Evolutionary conservation across 2,329 filamentous ascomycete genomes (phyloP).

Genomic region (Xenoacremonium recifei): DNA sequence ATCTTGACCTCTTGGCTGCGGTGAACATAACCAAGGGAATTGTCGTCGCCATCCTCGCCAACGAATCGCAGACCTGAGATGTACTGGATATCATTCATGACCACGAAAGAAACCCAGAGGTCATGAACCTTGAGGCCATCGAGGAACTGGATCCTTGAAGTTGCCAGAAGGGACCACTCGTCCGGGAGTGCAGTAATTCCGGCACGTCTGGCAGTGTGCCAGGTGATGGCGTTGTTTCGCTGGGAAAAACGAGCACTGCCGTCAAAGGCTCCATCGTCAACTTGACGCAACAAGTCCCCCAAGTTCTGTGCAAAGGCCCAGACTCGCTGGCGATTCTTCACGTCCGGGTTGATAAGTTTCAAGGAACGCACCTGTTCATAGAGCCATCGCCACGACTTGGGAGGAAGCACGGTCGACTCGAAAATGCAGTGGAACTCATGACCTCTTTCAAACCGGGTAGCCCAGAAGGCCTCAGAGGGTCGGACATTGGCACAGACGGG

Average conservation of each 20-base stretch:
- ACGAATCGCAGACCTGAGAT: constrained; percentile 10
- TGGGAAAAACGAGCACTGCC: too few relatives aligned
- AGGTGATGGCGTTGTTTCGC: too few relatives aligned
- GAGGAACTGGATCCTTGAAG: background rate
- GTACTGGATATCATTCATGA: background rate
- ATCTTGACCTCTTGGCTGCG: constrained; percentile 1
- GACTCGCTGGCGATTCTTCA: too few relatives aligned
- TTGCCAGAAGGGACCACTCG: too few relatives aligned
- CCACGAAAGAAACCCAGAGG: constrained; percentile 10
- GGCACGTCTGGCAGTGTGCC: constrained; percentile 5
- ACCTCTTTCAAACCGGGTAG: constrained; percentile 8
- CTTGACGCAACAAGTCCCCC: too few relatives aligned
- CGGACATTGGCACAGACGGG: constrained; percentile 1
- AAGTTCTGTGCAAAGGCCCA: too few relatives aligned
- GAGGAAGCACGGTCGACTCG: constrained; percentile 2
- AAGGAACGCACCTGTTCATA: too few relatives aligned
- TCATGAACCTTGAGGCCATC: background rate
- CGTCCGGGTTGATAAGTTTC: too few relatives aligned
- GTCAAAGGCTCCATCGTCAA: too few relatives aligned
- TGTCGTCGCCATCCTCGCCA: background rate
- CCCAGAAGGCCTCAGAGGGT: constrained; percentile 11
- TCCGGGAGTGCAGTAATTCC: too few relatives aligned
- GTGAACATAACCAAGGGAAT: constrained; percentile 11
- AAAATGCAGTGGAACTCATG: constrained; percentile 12
- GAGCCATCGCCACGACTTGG: too few relatives aligned